A percentile compares a stretch with the other conserved stretches of the same genome.
Conservation (phyloP, 2,329 filamentous ascomycete species). For the Diaporthe sp. region DNA sequence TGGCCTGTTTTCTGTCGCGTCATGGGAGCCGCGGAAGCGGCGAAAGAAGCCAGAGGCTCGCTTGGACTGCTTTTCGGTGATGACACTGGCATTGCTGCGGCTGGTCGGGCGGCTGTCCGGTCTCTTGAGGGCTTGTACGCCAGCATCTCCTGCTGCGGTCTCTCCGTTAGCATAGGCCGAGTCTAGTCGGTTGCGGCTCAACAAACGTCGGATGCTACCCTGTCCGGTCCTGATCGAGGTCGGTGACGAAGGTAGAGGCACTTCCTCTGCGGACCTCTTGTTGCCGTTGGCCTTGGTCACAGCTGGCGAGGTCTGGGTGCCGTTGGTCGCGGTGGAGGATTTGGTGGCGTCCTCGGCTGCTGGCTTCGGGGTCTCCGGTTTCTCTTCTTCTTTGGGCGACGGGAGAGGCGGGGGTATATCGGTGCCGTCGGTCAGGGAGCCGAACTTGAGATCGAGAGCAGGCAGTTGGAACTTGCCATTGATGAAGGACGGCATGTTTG, state of each 20-base stretch:
- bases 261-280: constrained; percentile 62
- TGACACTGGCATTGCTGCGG: constrained; percentile 58
- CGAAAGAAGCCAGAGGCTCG: constrained; percentile 70
- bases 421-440: constrained; percentile 69
- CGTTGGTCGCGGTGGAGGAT: constrained; percentile 48
- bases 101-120: constrained; percentile 57
- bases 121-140: constrained; percentile 43
- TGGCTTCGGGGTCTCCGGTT: constrained; percentile 48
- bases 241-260: constrained; percentile 58
- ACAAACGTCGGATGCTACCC: constrained; percentile 67
- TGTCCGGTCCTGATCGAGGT: constrained; percentile 58
- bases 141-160: constrained; percentile 47
- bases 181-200: constrained; percentile 67
- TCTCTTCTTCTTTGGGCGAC: constrained; percentile 62
- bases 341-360: constrained; percentile 36
- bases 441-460: constrained; percentile 67
- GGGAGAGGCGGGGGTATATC: constrained; percentile 68
- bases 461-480: constrained; percentile 63
- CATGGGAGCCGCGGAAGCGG: constrained; percentile 57
- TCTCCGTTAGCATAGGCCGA: constrained; percentile 62
- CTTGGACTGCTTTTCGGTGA: constrained; percentile 65
- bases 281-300: constrained; percentile 49
- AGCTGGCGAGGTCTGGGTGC: constrained; percentile 45
- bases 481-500: constrained; percentile 43
- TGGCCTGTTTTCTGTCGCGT: constrained; percentile 45